Evolutionary conservation across 805 yeast genomes (phyloP).

Genomic region (Gaillardinia entomophila): DNA sequence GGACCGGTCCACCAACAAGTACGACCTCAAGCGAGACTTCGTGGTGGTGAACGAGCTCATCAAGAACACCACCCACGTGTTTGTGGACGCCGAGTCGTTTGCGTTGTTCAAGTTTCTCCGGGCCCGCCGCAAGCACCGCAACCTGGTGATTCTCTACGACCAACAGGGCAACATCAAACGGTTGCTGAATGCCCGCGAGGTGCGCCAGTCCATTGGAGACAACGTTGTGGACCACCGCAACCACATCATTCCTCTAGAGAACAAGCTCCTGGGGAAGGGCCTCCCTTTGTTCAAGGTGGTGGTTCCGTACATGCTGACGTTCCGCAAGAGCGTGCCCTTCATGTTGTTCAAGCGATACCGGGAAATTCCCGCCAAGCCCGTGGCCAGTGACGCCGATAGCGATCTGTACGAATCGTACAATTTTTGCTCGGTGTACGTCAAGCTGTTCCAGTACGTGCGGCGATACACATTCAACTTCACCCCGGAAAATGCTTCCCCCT

Average conservation of each 20-base stretch:
- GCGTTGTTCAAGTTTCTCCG: conserved; percentile 22
- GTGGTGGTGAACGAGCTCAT: conserved; percentile 29
- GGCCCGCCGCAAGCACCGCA: conserved; percentile 15
- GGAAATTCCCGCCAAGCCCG: conserved; percentile 23
- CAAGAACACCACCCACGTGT: conserved; percentile 21
- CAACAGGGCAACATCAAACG: conserved; percentile 12
- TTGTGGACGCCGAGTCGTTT: conserved; percentile 24
- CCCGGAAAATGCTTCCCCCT: conserved; percentile 9
- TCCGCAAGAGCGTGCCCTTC: conserved; percentile 30
- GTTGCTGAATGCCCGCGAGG: conserved; percentile 4
- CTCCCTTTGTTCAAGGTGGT: conserved; percentile 31
- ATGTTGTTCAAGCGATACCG: conserved; percentile 24
- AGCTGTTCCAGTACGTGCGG: conserved; percentile 18
- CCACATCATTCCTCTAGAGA: conserved; percentile 27
- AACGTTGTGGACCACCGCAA: conserved; percentile 19
- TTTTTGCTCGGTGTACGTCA: conserved; percentile 28
- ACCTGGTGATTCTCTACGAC: conserved; percentile 15
- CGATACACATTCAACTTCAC: conserved; percentile 25
- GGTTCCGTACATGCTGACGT: conserved; percentile 30
- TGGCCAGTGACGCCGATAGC: conserved; percentile 9
- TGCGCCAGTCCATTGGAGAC: not conserved
- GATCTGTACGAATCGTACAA: conserved; percentile 25
- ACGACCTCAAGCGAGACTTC: conserved; percentile 21
- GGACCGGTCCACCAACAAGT: conserved; percentile 14
- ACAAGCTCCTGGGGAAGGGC: conserved; percentile 27